phyloP scores from a whole-genome alignment of 352 stramenopile genomes.

The Albugo candida region DNA sequence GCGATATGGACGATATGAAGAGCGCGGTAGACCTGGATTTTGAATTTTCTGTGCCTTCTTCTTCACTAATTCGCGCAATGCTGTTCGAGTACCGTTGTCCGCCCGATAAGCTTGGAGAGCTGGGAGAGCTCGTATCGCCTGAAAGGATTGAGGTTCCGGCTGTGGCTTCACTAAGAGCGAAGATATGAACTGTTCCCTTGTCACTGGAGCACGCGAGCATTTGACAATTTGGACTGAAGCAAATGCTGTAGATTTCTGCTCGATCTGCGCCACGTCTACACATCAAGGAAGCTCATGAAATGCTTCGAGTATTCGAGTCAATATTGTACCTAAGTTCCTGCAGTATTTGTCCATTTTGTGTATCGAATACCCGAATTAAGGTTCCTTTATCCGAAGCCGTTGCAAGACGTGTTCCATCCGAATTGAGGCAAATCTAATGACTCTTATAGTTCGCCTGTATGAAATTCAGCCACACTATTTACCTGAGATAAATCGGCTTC shows the following conservation, averaged over 20 bases:
- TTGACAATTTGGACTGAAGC: slow-evolving; percentile 87
- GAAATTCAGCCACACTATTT: neutral
- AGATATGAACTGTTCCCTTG: slow-evolving; percentile 95
- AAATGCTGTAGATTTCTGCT: slow-evolving; percentile 93
- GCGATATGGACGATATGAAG: neutral
- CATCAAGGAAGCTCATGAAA: neutral
- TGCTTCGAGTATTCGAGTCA: slow-evolving; percentile 25
- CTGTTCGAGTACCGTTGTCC: slow-evolving; percentile 4
- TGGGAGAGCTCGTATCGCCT: slow-evolving; percentile 21
- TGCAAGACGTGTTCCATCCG: slow-evolving; percentile 87
- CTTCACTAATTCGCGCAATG: slow-evolving; percentile 15
- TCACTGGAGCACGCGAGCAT: slow-evolving; percentile 92
- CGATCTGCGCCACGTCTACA: slow-evolving; percentile 86
- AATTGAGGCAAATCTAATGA: slow-evolving; percentile 77
- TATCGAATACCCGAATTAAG: slow-evolving; percentile 95
- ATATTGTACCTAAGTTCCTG: slow-evolving; percentile 48
- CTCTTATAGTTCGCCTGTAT: neutral
- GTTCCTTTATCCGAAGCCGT: slow-evolving; percentile 95
- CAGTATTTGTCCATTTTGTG: slow-evolving; percentile 80
- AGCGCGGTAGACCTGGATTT: slow-evolving; percentile 40
- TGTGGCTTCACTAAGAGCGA: slow-evolving; percentile 64
- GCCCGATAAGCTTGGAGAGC: slow-evolving; percentile 21
- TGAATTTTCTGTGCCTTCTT: slow-evolving; percentile 73
- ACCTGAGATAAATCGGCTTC: slow-evolving; percentile 84
- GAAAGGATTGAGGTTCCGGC: slow-evolving; percentile 30